Conservation (phyloP, 2,329 filamentous ascomycete genomes). For the Neofusicoccum sp. region DNA sequence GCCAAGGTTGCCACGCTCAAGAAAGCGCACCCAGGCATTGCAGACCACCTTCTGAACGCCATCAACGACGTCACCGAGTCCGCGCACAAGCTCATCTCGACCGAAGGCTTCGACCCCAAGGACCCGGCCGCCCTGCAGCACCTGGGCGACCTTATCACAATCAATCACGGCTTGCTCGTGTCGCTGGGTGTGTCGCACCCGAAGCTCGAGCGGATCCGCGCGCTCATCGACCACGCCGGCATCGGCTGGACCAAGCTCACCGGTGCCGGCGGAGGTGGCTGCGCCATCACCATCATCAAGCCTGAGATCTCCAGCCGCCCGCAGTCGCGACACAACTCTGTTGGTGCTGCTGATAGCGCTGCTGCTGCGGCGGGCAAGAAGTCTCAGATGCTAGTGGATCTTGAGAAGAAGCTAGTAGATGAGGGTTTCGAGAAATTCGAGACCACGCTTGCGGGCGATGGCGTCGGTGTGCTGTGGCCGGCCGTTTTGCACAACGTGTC, state of each 20-base stretch:
- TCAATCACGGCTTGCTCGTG: constrained; percentile 93
- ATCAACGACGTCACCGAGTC: constrained; percentile 74
- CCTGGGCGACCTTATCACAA: constrained; percentile 84
- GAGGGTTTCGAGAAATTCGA: constrained; percentile 81
- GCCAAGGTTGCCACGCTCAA: constrained; percentile 79
- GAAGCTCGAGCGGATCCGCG: constrained; percentile 85
- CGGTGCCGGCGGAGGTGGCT: constrained; percentile 91
- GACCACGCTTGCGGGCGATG: constrained; percentile 88
- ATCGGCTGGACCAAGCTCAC: constrained; percentile 98
- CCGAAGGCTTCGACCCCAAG: constrained; percentile 68
- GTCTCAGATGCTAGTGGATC: constrained; percentile 52
- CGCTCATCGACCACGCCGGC: constrained; percentile 78
- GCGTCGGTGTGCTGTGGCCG: constrained; percentile 91
- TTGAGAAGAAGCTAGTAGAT: constrained; percentile 62
- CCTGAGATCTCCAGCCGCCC: constrained; percentile 51
- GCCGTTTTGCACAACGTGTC: constrained; percentile 84
- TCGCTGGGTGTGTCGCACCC: constrained; percentile 94
- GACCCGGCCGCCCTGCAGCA: constrained; percentile 67
- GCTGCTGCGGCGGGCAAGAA: constrained; percentile 47
- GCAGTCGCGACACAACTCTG: constrained; percentile 4
- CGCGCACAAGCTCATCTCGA: constrained; percentile 57
- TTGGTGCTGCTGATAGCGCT: constrained; percentile 31
- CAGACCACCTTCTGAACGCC: constrained; percentile 78
- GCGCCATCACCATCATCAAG: constrained; percentile 87
- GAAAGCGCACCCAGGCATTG: constrained; percentile 72